A percentile compares a stretch with the other conserved stretches of the same genome.
Evolutionary conservation across 805 yeast genomes (phyloP).

Genomic region (Saturnispora sekii): DNA sequence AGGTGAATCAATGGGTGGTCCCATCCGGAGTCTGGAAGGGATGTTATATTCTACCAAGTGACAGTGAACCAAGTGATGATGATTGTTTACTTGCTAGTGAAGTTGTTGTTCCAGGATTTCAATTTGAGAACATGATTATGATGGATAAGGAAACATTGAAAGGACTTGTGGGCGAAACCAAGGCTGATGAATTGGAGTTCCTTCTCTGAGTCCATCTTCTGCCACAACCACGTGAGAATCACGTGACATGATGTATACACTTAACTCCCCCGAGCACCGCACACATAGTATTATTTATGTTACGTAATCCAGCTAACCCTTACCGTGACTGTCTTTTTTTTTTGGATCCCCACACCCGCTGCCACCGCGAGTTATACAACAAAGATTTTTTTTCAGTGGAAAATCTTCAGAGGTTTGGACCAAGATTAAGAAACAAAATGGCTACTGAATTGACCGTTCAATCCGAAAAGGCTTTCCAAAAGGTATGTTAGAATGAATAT

Average conservation of each 20-base stretch:
- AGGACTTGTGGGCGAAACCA: slow-evolving; percentile 29
- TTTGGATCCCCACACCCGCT: too few relatives aligned
- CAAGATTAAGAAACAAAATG: slow-evolving; percentile 37
- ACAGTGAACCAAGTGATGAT: slow-evolving; percentile 20
- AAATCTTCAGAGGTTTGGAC: background rate
- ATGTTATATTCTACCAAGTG: slow-evolving; percentile 36
- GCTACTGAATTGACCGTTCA: slow-evolving; percentile 99
- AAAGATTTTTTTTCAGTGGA: slow-evolving; percentile 4
- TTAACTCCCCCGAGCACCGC: slow-evolving; percentile 1
- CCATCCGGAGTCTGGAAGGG: slow-evolving; percentile 53
- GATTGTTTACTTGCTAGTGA: slow-evolving; percentile 43
- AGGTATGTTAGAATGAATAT: slow-evolving; percentile 52
- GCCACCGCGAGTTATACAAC: background rate
- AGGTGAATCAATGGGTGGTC: slow-evolving; percentile 53
- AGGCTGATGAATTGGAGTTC: slow-evolving; percentile 20
- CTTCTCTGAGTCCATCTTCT: background rate
- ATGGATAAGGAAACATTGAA: slow-evolving; percentile 28
- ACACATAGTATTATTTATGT: too few relatives aligned
- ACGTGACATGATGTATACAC: background rate
- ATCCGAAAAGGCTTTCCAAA: slow-evolving; percentile 99
- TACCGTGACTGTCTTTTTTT: background rate
- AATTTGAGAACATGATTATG: slow-evolving; percentile 42
- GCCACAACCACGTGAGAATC: background rate
- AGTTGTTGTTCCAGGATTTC: slow-evolving; percentile 56
- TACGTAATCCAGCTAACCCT: background rate